phyloP scores from a whole-genome alignment of 108 stramenopile species.

The Mediolabrus comicus region DNA sequence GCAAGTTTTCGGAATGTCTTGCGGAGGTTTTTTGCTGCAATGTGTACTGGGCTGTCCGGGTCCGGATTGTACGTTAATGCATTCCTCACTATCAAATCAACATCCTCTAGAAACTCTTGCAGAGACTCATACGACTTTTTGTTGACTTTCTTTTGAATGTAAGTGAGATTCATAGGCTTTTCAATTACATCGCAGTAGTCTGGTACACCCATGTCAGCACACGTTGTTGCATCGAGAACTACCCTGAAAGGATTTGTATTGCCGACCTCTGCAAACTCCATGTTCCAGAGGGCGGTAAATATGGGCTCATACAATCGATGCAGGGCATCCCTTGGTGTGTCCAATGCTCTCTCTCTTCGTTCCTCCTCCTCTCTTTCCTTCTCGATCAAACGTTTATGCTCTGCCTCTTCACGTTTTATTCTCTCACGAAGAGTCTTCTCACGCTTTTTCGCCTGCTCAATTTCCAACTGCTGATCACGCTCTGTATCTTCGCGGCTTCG shows the following conservation, averaged over 20 bases:
- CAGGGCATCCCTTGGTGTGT: slow-evolving; percentile 65
- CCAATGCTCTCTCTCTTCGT: slow-evolving; percentile 32
- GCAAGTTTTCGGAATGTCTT: slow-evolving; percentile 60
- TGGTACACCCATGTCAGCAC: slow-evolving; percentile 69
- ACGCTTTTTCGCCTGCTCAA: slow-evolving; percentile 38
- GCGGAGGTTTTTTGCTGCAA: slow-evolving; percentile 73
- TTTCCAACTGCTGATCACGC: slow-evolving; percentile 12
- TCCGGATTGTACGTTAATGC: slow-evolving; percentile 69
- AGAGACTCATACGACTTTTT: slow-evolving; percentile 58
- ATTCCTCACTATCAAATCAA: slow-evolving; percentile 76
- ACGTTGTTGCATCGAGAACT: slow-evolving; percentile 74
- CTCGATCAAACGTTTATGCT: slow-evolving; percentile 30
- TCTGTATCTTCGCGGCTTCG: slow-evolving; percentile 42
- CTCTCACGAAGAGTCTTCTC: slow-evolving; percentile 33
- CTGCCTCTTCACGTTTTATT: slow-evolving; percentile 41
- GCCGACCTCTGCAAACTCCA: slow-evolving; percentile 69
- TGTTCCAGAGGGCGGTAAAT: slow-evolving; percentile 73
- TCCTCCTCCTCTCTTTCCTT: slow-evolving; percentile 47
- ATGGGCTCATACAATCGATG: slow-evolving; percentile 64
- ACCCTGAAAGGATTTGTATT: slow-evolving; percentile 81
- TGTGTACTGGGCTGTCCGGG: slow-evolving; percentile 70
- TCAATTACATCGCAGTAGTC: slow-evolving; percentile 78
- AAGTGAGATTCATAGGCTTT: slow-evolving; percentile 75
- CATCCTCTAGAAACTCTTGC: slow-evolving; percentile 70
- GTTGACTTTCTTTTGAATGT: slow-evolving; percentile 71